Base-by-base conservation (phyloP, 2,329 filamentous ascomycete species). In the Allantophomopsis cytisporea region DNA sequence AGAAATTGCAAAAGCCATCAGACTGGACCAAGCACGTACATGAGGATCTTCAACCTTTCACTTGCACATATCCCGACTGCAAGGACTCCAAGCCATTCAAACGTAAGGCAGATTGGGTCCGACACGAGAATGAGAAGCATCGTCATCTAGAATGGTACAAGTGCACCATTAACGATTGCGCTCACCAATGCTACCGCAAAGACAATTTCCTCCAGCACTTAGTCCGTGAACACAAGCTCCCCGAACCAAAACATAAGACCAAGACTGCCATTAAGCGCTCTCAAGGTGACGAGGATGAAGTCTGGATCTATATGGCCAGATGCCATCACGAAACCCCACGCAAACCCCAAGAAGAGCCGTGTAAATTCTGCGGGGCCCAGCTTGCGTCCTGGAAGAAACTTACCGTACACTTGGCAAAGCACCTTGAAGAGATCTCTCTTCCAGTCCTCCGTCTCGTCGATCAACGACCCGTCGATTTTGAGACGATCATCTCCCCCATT, bases 11-110 rank as follows among this genome's bases (percentile, higher is more conserved):
- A 50, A 94, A 94, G 58, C 88, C 87, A 13, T 94, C 87, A 0
- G 88, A 95, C 59, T 95, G 88, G 88, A 94, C 87, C 2, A 94
- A 95, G 57, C 88, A 95, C 53, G 84, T 95, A 1, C 85, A 94
- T 50, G 88, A 94, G 59, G 88, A 95, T 55, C 76, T 94, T 1
- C 83, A 91, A 54, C 88, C 88, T 0, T 94, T 94, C 50, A 93
- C 85, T 3, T 95, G 88, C 60, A 94, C 87, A 0, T 94, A 89
- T 64, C 76, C 82, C 2, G 70, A 76, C 38, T 94, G 88, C 54
- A 72, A 73, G 7, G 86, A 94, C 36, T 78, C 83, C 14, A 94
- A 93, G 59, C 87, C 85, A 30, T 95, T 94, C 66, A 94, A 94
- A 61, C 76, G 87, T 36, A 95, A 94, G 60, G 88, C 88, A 12